These are phyloP conservation scores for Backusella tarrabulga DNA, from an alignment of 192 early-diverging fungal genomes.

Conservation along the genomic window DNA sequence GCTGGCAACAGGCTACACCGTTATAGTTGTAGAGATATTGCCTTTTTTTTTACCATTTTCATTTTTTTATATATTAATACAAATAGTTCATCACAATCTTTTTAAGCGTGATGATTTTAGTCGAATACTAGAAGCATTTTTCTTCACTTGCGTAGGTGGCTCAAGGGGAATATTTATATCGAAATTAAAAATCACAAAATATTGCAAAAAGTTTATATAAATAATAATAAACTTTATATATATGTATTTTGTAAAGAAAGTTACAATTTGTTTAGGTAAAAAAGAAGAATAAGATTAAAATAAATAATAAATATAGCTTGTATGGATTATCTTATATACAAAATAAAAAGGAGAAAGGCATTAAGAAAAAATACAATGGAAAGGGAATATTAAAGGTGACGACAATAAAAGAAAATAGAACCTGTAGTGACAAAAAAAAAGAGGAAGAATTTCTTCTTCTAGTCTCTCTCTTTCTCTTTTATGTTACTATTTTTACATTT, in stretches of 20 bases:
- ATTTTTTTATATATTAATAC: too few relatives aligned
- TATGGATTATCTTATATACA: constrained; percentile 8
- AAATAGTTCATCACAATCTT: too few relatives aligned
- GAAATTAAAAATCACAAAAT: background rate
- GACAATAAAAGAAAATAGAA: background rate
- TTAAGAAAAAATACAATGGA: background rate
- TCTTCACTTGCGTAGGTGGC: background rate
- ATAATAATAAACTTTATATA: background rate
- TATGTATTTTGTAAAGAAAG: background rate
- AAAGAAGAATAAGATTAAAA: background rate
- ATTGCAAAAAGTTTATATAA: background rate
- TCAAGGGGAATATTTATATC: background rate
- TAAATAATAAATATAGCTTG: background rate
- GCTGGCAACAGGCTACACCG: too few relatives aligned
- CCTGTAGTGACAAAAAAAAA: background rate
- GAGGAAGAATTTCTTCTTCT: background rate
- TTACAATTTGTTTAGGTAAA: background rate
- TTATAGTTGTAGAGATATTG: too few relatives aligned
- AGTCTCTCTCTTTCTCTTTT: background rate
- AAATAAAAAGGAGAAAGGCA: background rate
- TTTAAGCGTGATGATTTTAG: too few relatives aligned
- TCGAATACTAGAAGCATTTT: too few relatives aligned
- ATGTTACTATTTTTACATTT: constrained; percentile 5
- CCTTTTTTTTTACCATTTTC: too few relatives aligned
- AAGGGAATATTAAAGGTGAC: background rate